Base-by-base conservation (phyloP, 2,329 filamentous ascomycete genomes). In the Botrytis tulipae region DNA sequence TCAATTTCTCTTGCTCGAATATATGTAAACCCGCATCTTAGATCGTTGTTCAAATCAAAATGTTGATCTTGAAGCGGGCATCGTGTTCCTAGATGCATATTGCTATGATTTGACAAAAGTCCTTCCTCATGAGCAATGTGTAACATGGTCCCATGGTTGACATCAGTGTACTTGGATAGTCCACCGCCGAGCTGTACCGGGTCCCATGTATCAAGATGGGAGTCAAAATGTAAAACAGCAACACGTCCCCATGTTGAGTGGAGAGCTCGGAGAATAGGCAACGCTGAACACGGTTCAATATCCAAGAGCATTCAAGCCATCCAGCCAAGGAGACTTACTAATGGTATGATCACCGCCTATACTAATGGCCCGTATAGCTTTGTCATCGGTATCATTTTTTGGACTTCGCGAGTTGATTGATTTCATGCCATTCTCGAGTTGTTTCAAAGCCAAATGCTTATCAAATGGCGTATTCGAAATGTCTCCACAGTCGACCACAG, bases 51-150 rank as follows among this genome's bases (percentile, higher is more conserved):
- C 18, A 80, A 63, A 62, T 80, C 79, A 40, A 75, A 80, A 62
- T 79, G 77, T 62, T 77, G 72, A 46, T 80, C 77, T 46, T 76
- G 75, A 0, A 80, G 72, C 4, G 71, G 66, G 59, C 77, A 80
- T 12, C 79, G 76, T 22, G 78, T 78, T 32, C 79, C 79, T 2
- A 80, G 71, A 75, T 80, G 79, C 78, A 80, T 80, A 29, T 79
- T 80, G 70, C 78, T 78, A 46, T 79, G 61, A 59, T 79, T 78
- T 3, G 78, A 79, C 8, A 80, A 72, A 7, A 80, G 73, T 4
- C 79, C 79, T 75, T 81, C 80, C 68, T 81, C 78, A 35, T 80
- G 79, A 14, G 80, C 80, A n/a, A 80, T 80, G 59, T 80, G 79
- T 16, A 81, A 74, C 77, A 81, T 80, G 1, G 80, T 80, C 2